Conservation (phyloP, 371 early-diverging fungal genomes). For the Mycotypha africana region DNA sequence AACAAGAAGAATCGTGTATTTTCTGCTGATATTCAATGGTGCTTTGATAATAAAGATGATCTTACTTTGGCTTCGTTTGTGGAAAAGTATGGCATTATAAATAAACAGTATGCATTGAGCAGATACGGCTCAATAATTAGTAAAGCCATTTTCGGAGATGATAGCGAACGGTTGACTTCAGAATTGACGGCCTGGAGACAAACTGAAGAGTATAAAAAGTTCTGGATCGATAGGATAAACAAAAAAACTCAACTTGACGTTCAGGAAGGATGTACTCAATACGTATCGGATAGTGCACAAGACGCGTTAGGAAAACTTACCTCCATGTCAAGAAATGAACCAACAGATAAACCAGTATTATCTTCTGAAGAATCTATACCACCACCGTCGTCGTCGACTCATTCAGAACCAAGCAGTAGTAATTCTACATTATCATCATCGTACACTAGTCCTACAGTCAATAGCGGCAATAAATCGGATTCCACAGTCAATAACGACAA, state of each 20-base stretch:
- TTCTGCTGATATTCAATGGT: conserved; percentile 20
- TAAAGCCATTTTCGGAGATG: conserved; percentile 7
- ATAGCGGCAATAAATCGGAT: conserved; percentile 5
- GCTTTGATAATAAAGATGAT: conserved; percentile 14
- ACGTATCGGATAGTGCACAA: conserved; percentile 6
- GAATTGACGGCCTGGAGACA: conserved; percentile 10
- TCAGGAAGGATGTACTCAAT: conserved; percentile 5
- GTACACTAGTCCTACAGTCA: conserved; percentile 9
- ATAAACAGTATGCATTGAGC: conserved; percentile 16
- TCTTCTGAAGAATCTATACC: conserved; percentile 1
- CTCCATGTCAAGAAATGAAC: conserved; percentile 10
- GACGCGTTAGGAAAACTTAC: conserved; percentile 9
- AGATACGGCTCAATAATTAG: conserved; percentile 17
- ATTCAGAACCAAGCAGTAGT: conserved; percentile 11
- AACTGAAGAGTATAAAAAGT: conserved; percentile 14
- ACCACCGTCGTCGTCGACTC: conserved; percentile 6
- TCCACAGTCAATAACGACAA: conserved; percentile 7
- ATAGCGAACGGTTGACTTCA: conserved; percentile 14
- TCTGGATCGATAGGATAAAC: conserved; percentile 7
- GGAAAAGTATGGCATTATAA: conserved; percentile 11
- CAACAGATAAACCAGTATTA: conserved; percentile 6
- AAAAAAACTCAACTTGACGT: conserved; percentile 11
- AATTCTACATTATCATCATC: conserved; percentile 9
- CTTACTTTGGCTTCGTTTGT: conserved; percentile 12
- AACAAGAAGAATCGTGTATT: conserved; percentile 17